Evolutionary conservation across 441 rosid genomes (phyloP), one percentile per base, ranked within the genome.

Genomic region (Euphorbia schlechtendalii): DNA sequence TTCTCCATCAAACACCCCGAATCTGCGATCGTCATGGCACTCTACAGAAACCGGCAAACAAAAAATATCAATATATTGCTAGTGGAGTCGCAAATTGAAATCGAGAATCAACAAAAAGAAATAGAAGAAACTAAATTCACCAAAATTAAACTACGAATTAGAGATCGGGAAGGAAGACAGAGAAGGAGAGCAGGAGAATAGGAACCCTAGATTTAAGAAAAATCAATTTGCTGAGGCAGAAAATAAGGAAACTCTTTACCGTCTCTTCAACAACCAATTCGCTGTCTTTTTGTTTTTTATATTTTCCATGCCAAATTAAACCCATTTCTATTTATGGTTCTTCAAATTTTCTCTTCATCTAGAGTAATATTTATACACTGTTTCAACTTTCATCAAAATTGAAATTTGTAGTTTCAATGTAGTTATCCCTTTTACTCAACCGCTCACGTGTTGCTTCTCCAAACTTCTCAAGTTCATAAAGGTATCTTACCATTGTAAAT

Each of bases 1-100:
- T 74, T 82, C 25, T 84, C 87, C 73, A 82, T 72, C 84, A 80
- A 28, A 51, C 57, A 49, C 0, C 59, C 45, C 0, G 70, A 66
- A 66, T 61, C 70, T 8, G 63, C 57, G 56, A 51, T 55, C 57
- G 60, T 63, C 61, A 54, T 68, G 14, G 55, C 38, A 41, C 45
- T 41, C 69, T 41, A 11, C 24, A 24, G 20, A 9, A 21, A 53
- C 40, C 6, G 11, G 34, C 34, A 32, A 32, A 32, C 34, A 32
- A 32, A 32, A 32, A 32, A 32, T 32, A n/a, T n/a, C n/a, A n/a
- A n/a, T n/a, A n/a, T n/a, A n/a, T n/a, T n/a, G n/a, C n/a, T n/a
- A n/a, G n/a, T n/a, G 40, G 21, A 48, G 3, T 20, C 22, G n/a
- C 48, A 18, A 36, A 52, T 10, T 13, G 14, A 46, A 59, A 32